phyloP scores from a whole-genome alignment of 345 rosid species.

The Aquilaria yunnanensis region DNA sequence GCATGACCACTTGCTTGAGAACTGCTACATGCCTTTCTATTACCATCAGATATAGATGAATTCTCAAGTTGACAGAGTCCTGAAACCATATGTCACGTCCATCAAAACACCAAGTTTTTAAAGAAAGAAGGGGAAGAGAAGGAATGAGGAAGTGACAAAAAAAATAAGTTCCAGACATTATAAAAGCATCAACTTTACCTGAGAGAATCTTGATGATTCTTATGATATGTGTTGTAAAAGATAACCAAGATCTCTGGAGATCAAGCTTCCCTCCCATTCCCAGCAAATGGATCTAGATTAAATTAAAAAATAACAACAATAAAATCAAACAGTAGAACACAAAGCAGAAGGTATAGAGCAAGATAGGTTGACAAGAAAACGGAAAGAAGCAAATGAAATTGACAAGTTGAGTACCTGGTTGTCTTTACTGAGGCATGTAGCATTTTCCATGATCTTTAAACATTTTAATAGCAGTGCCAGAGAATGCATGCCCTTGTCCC shows the following conservation, averaged over 20 bases:
- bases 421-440: constrained; percentile 77
- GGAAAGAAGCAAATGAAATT: constrained; percentile 4
- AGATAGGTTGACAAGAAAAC: background rate
- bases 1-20: constrained; percentile 27
- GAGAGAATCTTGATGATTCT: constrained; percentile 70
- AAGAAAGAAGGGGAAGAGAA: constrained; percentile 1
- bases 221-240: constrained; percentile 52
- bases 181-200: constrained; percentile 31
- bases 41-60: constrained; percentile 19
- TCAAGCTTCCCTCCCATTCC: constrained; percentile 47
- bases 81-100: constrained; percentile 25
- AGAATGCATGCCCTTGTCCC: constrained; percentile 37
- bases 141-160: constrained; percentile 1
- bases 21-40: constrained; percentile 22
- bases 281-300: constrained; percentile 74
- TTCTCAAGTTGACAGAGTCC: constrained; percentile 42
- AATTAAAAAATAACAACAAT: constrained; percentile 7
- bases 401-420: constrained; percentile 57
- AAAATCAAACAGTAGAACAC: constrained; percentile 9
- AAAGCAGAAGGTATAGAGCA: background rate
- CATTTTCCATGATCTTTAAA: constrained; percentile 95
- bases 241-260: constrained; percentile 32
- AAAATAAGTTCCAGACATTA: background rate
- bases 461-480: constrained; percentile 63
- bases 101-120: constrained; percentile 17